Percentiles rank a stretch among this genome's conserved stretches.
Conservation (phyloP, 1,284 basidiomycete genomes). For the Fomitopsis pinicola region DNA sequence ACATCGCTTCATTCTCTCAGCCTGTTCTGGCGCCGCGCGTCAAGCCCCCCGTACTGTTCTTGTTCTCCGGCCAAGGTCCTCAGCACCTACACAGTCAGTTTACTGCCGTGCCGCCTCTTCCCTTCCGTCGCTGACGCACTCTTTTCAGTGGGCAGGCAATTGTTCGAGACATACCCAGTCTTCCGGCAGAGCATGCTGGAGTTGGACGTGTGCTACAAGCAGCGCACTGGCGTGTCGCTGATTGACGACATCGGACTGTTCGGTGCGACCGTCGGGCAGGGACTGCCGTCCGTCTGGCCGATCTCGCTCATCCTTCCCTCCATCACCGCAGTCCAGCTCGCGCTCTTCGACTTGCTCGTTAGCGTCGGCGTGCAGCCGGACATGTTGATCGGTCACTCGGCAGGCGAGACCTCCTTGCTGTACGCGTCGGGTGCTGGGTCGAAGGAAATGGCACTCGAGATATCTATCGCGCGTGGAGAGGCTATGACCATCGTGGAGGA, state of each 20-base stretch:
- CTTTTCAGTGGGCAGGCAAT: slow-evolving; percentile 34
- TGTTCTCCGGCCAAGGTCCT: slow-evolving; percentile 8
- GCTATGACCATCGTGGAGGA: slow-evolving; percentile 31
- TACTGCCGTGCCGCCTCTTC: neutral
- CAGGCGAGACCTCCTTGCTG: slow-evolving; percentile 38
- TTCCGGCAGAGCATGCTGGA: slow-evolving; percentile 34
- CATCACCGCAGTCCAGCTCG: slow-evolving; percentile 40
- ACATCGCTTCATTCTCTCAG: slow-evolving; percentile 13
- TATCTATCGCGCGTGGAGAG: slow-evolving; percentile 35
- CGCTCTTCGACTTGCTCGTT: slow-evolving; percentile 35
- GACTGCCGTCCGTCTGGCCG: slow-evolving; percentile 27
- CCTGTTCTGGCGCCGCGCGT: slow-evolving; percentile 23
- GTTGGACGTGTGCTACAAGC: slow-evolving; percentile 30
- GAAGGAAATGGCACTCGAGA: slow-evolving; percentile 34
- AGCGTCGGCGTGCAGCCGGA: slow-evolving; percentile 32
- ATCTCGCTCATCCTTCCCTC: slow-evolving; percentile 32
- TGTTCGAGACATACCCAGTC: slow-evolving; percentile 29
- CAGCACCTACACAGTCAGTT: slow-evolving; percentile 7
- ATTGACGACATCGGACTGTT: slow-evolving; percentile 31
- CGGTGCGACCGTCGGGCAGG: slow-evolving; percentile 7
- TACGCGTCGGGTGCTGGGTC: slow-evolving; percentile 39
- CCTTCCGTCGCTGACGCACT: neutral
- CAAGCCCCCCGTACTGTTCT: slow-evolving; percentile 28
- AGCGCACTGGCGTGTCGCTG: slow-evolving; percentile 30
- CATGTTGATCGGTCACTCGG: slow-evolving; percentile 36